A percentile compares a stretch with the other conserved stretches of the same genome.
phyloP scores from a whole-genome alignment of 2,329 filamentous ascomycete species.

The Elsinoe fawcettii region DNA sequence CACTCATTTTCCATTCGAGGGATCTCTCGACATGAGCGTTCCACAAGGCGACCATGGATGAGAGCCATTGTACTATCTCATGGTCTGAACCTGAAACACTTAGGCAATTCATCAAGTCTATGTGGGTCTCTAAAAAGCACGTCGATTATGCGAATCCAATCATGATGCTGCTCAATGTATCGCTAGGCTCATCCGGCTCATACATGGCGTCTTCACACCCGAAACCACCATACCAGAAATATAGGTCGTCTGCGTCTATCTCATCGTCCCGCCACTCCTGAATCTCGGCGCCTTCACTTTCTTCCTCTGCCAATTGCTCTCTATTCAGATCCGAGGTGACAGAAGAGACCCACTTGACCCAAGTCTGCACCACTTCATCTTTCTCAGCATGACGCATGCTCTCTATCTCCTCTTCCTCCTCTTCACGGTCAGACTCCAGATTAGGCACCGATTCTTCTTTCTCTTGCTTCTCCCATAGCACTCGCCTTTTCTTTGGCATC shows the following conservation, averaged over 20 bases:
- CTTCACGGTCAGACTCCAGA: neutral
- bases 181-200: neutral
- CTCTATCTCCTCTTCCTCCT: neutral
- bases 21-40: no score
- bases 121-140: no score
- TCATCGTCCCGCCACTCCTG: neutral
- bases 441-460: neutral
- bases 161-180: neutral
- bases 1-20: no score
- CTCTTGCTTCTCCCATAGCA: neutral
- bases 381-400: neutral
- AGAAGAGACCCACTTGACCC: neutral
- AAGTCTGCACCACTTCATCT: neutral
- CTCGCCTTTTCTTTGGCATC: neutral
- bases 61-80: no score
- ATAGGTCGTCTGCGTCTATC: constrained; percentile 3
- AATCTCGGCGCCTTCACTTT: neutral
- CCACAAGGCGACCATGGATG: no score
- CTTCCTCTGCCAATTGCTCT: neutral
- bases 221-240: neutral
- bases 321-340: neutral
- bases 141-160: neutral
- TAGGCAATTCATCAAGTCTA: no score
- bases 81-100: no score
- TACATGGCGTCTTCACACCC: neutral